Evolutionary conservation across 345 rosid species (phyloP).

Genomic region (Erucastrum elatum): DNA sequence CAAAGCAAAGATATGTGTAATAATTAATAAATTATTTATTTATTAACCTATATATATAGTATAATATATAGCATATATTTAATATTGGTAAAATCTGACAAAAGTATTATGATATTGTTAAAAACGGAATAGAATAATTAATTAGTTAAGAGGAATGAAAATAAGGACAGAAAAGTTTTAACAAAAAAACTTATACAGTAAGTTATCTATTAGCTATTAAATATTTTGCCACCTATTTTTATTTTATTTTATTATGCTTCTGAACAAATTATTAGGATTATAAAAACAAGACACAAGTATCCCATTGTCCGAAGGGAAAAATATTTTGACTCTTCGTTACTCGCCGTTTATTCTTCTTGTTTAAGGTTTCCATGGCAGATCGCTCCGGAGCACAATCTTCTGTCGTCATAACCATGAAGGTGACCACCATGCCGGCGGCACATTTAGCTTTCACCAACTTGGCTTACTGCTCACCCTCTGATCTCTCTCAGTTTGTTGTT

Average conservation of each 20-base stretch:
- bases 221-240: neutral
- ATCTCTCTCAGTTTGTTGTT: neutral
- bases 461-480: neutral
- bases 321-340: neutral
- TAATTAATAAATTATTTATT: too few relatives aligned
- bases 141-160: too few relatives aligned
- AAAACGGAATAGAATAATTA: too few relatives aligned
- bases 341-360: too few relatives aligned
- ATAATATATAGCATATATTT: too few relatives aligned
- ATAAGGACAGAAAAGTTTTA: too few relatives aligned
- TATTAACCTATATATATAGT: too few relatives aligned
- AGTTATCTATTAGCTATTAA: too few relatives aligned
- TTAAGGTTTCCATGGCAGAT: neutral
- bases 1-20: too few relatives aligned
- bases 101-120: too few relatives aligned
- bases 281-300: neutral
- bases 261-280: neutral
- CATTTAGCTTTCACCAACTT: neutral
- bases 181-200: too few relatives aligned
- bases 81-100: too few relatives aligned
- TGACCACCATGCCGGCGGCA: neutral
- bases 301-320: neutral
- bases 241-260: neutral
- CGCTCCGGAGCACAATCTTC: neutral
- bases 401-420: neutral